Evolutionary conservation across 768 basidiomycete species (phyloP), one percentile per base, ranked within the genome.

Genomic region (Vishniacozyma victoriae): DNA sequence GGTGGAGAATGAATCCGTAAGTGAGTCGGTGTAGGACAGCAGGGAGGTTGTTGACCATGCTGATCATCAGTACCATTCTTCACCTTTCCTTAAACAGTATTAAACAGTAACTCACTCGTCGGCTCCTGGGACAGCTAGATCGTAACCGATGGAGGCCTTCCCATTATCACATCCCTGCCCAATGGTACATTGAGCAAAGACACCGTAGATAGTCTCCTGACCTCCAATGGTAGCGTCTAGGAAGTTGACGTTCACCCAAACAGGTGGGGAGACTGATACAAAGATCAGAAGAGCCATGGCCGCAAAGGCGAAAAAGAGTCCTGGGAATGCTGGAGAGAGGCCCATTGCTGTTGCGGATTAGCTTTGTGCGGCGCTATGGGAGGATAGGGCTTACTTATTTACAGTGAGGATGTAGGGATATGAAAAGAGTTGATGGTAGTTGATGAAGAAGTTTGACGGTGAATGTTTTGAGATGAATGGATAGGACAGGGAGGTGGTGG

Each of bases 211-310:
- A 48, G 73, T 74, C 59, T 73, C 50, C 13, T 42, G n/a, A 19
- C 67, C 65, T 4, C 72, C 75, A 11, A 65, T 54, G 6, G 73
- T 73, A 19, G 80, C 80, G 44, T 80, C 72, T 35, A 90, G 76
- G 75, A 86, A 87, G 16, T 78, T 82, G 37, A 89, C 75, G 19
- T 66, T 63, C 35, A 83, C 63, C 87, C 86, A 89, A 57, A 82
- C 85, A 39, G 87, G 86, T 41, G 78, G 72, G 14, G 84, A 83
- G 18, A 87, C 80, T 23, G 81, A 86, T 2, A 80, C 83, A 85
- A 80, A 56, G 84, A 72, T 15, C 18, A 57, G 37, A 35, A 87
- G 79, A 20, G 81, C 78, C 67, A 79, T 80, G 0, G 85, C 87
- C 11, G 79, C 77, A 62, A 86, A 83, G 69, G 79, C 80, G 57